Evolutionary conservation across 345 rosid genomes (phyloP).

Genomic region (Citrus sp.): DNA sequence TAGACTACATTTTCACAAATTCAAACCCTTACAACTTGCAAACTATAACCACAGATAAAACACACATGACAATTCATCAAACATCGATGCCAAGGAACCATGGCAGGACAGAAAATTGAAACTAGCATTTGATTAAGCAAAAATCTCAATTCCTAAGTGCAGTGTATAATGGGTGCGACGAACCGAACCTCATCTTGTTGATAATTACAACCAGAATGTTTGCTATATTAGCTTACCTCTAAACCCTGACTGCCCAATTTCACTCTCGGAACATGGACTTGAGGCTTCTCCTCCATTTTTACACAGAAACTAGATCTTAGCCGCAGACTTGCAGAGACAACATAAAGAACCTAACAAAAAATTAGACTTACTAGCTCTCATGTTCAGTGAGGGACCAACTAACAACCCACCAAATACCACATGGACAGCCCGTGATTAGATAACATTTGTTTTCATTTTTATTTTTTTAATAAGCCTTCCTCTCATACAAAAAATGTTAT

Average conservation of each 20-base stretch:
- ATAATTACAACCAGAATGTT: too few species aligned
- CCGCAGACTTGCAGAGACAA: not conserved
- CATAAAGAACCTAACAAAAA: not conserved
- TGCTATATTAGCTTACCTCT: constrained; percentile 22
- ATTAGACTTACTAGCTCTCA: not conserved
- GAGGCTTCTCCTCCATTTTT: constrained; percentile 21
- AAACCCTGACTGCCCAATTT: constrained; percentile 44
- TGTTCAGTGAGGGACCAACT: not conserved
- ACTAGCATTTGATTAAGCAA: not conserved
- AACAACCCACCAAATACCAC: not conserved
- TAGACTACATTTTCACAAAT: not conserved
- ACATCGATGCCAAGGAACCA: not conserved
- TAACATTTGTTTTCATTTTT: too few species aligned
- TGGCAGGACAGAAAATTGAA: not conserved
- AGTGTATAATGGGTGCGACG: not conserved
- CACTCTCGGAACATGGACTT: constrained; percentile 25
- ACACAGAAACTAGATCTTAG: not conserved
- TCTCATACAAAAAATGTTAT: too few species aligned
- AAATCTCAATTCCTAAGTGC: not conserved
- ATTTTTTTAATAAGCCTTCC: too few species aligned
- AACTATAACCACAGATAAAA: not conserved
- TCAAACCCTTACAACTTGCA: not conserved
- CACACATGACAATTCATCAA: not conserved
- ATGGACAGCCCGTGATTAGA: not conserved
- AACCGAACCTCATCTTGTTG: too few species aligned